Percentiles rank a stretch among this genome's conserved stretches.
These are phyloP conservation scores for Gentiana macrophylla DNA, from an alignment of 257 asterid species.

Conservation along the genomic window DNA sequence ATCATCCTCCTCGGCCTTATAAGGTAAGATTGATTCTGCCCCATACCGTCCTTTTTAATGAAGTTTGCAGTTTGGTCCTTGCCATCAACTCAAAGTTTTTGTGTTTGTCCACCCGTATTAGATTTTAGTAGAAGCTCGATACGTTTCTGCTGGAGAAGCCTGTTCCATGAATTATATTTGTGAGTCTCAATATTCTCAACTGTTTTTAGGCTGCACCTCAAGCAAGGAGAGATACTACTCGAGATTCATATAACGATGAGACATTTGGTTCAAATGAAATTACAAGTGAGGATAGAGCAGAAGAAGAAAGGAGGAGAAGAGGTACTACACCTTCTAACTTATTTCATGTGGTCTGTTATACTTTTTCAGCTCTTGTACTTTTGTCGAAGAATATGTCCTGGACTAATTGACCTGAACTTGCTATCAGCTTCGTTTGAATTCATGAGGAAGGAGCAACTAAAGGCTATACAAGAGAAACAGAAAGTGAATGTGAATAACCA, in stretches of 20 bases:
- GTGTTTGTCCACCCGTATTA: background rate
- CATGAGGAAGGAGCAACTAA: conserved; percentile 92
- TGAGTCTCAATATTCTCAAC: conserved; percentile 9
- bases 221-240: conserved; percentile 47
- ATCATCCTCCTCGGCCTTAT: conserved; percentile 98
- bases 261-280: conserved; percentile 79
- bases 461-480: conserved; percentile 80
- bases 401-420: conserved; percentile 7
- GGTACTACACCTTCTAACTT: conserved; percentile 35
- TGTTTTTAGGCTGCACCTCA: conserved; percentile 60
- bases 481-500: conserved; percentile 37
- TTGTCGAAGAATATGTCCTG: conserved; percentile 4
- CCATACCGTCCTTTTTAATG: background rate
- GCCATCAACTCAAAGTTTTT: background rate
- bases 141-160: background rate
- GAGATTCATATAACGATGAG: conserved; percentile 63
- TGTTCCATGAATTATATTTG: conserved; percentile 2
- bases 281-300: conserved; percentile 70
- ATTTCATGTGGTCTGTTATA: conserved; percentile 8
- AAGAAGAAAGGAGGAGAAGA: conserved; percentile 90
- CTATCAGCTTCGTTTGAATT: conserved; percentile 77
- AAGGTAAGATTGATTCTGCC: conserved; percentile 40
- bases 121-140: background rate
- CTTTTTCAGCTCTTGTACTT: conserved; percentile 2
- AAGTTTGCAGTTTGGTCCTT: background rate